A percentile compares a stretch with the other conserved stretches of the same genome.
phyloP scores from a whole-genome alignment of 2,329 filamentous ascomycete species.

The Stylonectria norvegica region DNA sequence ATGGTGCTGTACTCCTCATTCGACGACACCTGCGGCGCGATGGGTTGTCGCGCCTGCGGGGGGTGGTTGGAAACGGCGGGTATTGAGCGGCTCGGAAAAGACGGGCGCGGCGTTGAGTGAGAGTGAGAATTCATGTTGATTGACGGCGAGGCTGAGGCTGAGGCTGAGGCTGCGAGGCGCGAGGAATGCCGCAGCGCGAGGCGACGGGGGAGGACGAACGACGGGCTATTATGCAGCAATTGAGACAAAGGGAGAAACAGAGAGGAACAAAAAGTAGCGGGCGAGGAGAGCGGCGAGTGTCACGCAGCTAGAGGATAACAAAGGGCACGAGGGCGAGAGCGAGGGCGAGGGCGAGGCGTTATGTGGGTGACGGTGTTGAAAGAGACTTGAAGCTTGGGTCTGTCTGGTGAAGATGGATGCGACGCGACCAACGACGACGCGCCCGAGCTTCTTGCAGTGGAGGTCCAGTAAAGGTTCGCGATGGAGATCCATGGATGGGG shows the following conservation, averaged over 20 bases:
- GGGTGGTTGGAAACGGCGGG: conserved; percentile 31
- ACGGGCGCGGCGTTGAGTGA: conserved; percentile 36
- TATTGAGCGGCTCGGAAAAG: conserved; percentile 34
- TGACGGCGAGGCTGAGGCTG: no score
- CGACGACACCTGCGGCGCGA: conserved; percentile 33
- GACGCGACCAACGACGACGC: conserved; percentile 26
- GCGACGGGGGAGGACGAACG: conserved; percentile 8
- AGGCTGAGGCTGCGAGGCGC: no score
- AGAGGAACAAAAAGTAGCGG: no score
- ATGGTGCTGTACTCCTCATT: conserved; percentile 47
- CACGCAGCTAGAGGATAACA: conserved; percentile 10
- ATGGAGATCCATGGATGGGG: conserved; percentile 2
- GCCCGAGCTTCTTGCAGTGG: conserved; percentile 6
- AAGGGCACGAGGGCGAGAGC: no score
- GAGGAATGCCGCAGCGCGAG: conserved; percentile 10
- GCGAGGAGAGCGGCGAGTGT: conserved; percentile 11
- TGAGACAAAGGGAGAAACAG: conserved; percentile 3
- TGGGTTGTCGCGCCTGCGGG: conserved; percentile 31
- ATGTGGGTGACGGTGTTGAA: conserved; percentile 15
- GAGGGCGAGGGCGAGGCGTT: no score
- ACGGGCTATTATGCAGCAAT: conserved; percentile 9
- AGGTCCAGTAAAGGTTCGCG: background rate
- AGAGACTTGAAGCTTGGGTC: conserved; percentile 6
- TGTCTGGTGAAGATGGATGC: conserved; percentile 20
- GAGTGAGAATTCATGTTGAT: conserved; percentile 40